Conservation (phyloP, 2,329 filamentous ascomycete genomes). For the Sporothrix humicola region DNA sequence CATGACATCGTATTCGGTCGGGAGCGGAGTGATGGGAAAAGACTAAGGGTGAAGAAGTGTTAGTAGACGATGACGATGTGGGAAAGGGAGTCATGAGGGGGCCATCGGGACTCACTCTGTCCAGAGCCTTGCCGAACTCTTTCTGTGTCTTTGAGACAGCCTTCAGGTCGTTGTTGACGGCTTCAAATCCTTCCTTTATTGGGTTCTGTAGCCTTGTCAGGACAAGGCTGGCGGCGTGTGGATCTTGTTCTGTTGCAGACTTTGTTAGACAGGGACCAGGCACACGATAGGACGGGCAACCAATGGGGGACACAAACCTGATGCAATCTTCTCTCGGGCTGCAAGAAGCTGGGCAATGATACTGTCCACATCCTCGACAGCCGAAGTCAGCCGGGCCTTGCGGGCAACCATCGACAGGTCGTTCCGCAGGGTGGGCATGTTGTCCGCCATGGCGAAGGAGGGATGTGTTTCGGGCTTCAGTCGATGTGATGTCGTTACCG, state of each 20-base stretch:
- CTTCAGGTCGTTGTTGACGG: slow-evolving; percentile 79
- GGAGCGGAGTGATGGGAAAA: slow-evolving; percentile 64
- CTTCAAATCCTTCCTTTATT: slow-evolving; percentile 79
- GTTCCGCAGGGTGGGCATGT: slow-evolving; percentile 64
- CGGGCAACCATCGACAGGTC: slow-evolving; percentile 76
- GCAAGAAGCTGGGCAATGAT: slow-evolving; percentile 78
- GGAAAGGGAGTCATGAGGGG: background rate
- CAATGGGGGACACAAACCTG: slow-evolving; percentile 55
- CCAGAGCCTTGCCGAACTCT: slow-evolving; percentile 82
- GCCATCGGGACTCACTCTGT: slow-evolving; percentile 63
- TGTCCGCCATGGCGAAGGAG: slow-evolving; percentile 36
- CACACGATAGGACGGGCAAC: background rate
- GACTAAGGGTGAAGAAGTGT: slow-evolving; percentile 40
- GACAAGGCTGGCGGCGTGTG: slow-evolving; percentile 72
- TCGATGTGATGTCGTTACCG: background rate
- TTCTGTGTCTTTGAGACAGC: slow-evolving; percentile 82
- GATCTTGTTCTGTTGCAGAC: slow-evolving; percentile 56
- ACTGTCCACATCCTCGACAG: slow-evolving; percentile 79
- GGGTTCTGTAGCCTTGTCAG: slow-evolving; percentile 87
- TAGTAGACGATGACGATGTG: slow-evolving; percentile 27
- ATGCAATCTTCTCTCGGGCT: slow-evolving; percentile 74
- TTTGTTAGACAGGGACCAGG: slow-evolving; percentile 37
- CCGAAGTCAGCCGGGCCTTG: slow-evolving; percentile 70
- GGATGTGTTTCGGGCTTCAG: background rate
- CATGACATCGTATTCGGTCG: slow-evolving; percentile 80